Evolutionary conservation across 495 filamentous ascomycete genomes (phyloP).

Genomic region (Bryoglossum gracile): DNA sequence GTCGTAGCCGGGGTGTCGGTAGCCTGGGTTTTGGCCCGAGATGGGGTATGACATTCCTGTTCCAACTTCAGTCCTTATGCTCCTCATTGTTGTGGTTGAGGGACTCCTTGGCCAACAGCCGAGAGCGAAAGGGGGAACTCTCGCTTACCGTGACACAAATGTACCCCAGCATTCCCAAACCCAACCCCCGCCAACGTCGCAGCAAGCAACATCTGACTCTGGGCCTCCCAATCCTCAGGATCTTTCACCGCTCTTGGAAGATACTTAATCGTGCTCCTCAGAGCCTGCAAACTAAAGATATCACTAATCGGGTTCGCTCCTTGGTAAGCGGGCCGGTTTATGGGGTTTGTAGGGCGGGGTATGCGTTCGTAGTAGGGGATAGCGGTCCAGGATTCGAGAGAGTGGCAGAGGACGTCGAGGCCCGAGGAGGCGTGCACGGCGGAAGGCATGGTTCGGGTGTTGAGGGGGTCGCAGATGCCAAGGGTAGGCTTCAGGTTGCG

Average conservation of each 20-base stretch:
- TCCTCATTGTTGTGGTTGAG: too few species aligned
- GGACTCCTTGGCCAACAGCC: too few species aligned
- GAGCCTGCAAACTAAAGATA: constrained; percentile 82
- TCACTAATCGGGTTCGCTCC: constrained; percentile 96
- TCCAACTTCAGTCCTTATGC: too few species aligned
- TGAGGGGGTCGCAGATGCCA: constrained; percentile 91
- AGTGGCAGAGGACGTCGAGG: constrained; percentile 90
- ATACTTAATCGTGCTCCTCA: constrained; percentile 78
- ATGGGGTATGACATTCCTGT: constrained; percentile 90
- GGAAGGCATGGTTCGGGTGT: constrained; percentile 89
- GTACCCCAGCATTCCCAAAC: constrained; percentile 95
- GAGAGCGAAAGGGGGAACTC: constrained; percentile 1
- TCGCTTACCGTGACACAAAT: constrained; percentile 83
- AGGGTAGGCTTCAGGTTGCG: constrained; percentile 91
- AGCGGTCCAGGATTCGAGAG: constrained; percentile 90
- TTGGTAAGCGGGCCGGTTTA: constrained; percentile 89
- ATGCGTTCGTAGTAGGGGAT: constrained; percentile 83
- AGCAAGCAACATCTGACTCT: constrained; percentile 89
- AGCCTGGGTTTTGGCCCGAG: constrained; percentile 84
- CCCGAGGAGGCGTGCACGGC: constrained; percentile 85
- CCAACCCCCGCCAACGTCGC: constrained; percentile 91
- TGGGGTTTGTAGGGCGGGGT: constrained; percentile 81
- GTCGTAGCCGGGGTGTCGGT: constrained; percentile 78
- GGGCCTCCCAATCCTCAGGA: constrained; percentile 84
- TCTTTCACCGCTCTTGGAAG: constrained; percentile 79